These are phyloP conservation scores for Lentinula sp. DNA, from an alignment of 768 basidiomycete genomes.

Conservation along the genomic window DNA sequence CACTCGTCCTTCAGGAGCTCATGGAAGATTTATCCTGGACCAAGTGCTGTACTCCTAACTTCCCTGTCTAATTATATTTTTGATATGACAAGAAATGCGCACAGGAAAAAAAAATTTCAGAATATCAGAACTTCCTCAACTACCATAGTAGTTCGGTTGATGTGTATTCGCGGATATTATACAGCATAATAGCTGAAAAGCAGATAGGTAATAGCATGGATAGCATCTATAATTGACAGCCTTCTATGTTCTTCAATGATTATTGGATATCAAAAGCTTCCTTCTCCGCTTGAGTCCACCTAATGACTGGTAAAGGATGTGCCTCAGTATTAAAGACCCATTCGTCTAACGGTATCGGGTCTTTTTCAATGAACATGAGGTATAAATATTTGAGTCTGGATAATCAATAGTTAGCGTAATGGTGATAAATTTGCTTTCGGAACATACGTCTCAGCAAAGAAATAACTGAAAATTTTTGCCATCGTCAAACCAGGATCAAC, in stretches of 20 bases:
- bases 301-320: slow-evolving; percentile 69
- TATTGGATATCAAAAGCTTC: slow-evolving; percentile 1
- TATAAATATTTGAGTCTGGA: slow-evolving; percentile 67
- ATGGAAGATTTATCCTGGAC: too few relatives aligned
- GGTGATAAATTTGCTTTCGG: not conserved
- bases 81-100: too few relatives aligned
- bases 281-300: slow-evolving; percentile 3
- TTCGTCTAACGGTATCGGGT: slow-evolving; percentile 47
- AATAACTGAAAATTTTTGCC: slow-evolving; percentile 26
- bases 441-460: slow-evolving; percentile 47
- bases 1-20: too few relatives aligned
- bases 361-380: slow-evolving; percentile 60
- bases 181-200: not conserved
- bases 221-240: too few relatives aligned
- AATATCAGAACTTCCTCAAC: too few relatives aligned
- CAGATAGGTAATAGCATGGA: not conserved
- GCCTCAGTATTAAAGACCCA: slow-evolving; percentile 70
- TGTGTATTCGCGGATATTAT: not conserved
- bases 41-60: too few relatives aligned
- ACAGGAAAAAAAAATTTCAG: too few relatives aligned
- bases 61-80: too few relatives aligned
- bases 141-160: not conserved
- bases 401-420: not conserved
- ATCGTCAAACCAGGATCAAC: not conserved
- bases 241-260: not conserved